These are phyloP conservation scores for Cladosporium sp. DNA, from an alignment of 2,329 filamentous ascomycete genomes.

Conservation along the genomic window DNA sequence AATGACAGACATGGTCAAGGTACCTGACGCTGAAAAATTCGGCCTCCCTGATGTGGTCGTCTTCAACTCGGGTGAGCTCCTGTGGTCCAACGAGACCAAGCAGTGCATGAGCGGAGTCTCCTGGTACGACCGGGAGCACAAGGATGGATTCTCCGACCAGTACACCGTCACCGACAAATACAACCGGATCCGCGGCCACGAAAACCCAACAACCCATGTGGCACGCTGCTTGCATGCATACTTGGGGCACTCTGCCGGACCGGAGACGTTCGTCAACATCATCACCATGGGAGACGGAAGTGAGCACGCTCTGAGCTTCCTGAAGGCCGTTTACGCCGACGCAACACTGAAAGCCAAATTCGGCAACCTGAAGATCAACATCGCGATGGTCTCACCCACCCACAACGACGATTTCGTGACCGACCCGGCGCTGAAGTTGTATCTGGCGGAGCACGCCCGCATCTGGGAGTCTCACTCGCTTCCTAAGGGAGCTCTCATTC, in stretches of 20 bases:
- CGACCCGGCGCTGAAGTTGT: not conserved
- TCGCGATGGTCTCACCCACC: conserved; percentile 28
- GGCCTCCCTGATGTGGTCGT: conserved; percentile 64
- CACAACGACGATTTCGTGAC: conserved; percentile 17
- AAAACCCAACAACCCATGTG: conserved; percentile 61
- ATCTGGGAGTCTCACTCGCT: not conserved
- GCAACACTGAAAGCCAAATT: not conserved
- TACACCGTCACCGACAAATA: conserved; percentile 51
- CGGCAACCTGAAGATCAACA: conserved; percentile 18
- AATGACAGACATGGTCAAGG: not conserved
- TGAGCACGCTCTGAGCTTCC: conserved; percentile 37
- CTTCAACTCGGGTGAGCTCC: conserved; percentile 73
- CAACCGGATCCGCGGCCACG: conserved; percentile 65
- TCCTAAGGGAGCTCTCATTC: not conserved
- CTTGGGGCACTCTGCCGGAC: conserved; percentile 53
- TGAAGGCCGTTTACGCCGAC: conserved; percentile 22
- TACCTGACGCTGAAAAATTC: conserved; percentile 27
- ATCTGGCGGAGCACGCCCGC: not conserved
- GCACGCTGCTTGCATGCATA: conserved; percentile 57
- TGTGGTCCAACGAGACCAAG: conserved; percentile 65
- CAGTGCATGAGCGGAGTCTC: conserved; percentile 60
- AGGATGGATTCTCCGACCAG: conserved; percentile 61
- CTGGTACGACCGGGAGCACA: conserved; percentile 52
- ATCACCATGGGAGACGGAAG: conserved; percentile 70
- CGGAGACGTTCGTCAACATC: conserved; percentile 59